Conservation (phyloP, 345 rosid species). For the Salix koriyanagi region DNA sequence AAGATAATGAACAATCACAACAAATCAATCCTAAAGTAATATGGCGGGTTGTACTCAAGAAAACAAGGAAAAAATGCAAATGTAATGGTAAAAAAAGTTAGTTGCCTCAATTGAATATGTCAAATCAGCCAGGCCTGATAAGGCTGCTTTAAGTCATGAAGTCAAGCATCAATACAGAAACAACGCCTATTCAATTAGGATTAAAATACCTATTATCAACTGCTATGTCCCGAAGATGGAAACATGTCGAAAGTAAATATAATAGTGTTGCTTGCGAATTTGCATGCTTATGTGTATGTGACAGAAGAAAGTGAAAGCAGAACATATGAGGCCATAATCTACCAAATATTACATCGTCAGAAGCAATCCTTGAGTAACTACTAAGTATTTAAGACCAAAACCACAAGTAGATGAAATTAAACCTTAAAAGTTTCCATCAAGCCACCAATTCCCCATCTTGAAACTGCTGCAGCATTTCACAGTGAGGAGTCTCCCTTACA, state of each 20-base stretch:
- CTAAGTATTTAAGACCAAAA: background rate
- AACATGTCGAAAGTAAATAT: background rate
- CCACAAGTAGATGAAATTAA: conserved; percentile 1
- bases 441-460: conserved; percentile 34
- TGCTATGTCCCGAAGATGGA: background rate
- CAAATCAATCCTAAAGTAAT: background rate
- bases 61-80: background rate
- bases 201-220: background rate
- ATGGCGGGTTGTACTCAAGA: background rate
- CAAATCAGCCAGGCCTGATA: background rate
- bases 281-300: background rate
- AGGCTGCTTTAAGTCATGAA: background rate
- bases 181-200: background rate
- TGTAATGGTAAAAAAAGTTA: background rate
- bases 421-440: conserved; percentile 40
- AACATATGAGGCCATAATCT: background rate
- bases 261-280: background rate
- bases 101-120: background rate
- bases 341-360: background rate
- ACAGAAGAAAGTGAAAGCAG: too few relatives aligned
- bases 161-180: too few relatives aligned
- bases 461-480: conserved; percentile 60
- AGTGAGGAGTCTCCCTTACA: conserved; percentile 76
- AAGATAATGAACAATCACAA: background rate
- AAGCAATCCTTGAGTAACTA: background rate